Conservation (phyloP, 768 basidiomycete species). For the Trametes meyenii region DNA sequence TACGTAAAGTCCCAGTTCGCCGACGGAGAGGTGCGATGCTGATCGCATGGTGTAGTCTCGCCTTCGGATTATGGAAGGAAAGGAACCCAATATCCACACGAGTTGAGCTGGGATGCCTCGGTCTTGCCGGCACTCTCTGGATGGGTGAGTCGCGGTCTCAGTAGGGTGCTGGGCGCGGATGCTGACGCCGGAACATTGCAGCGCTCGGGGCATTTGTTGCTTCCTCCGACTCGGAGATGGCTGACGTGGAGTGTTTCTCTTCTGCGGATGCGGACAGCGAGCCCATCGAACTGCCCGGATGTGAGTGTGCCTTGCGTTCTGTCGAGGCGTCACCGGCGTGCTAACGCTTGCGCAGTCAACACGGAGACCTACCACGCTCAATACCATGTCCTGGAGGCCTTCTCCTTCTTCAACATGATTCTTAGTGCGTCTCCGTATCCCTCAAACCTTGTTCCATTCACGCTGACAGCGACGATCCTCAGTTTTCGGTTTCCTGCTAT, state of each 20-base stretch:
- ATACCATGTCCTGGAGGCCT: slow-evolving; percentile 80
- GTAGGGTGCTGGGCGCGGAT: neutral
- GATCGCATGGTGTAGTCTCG: slow-evolving; percentile 47
- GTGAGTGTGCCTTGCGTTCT: slow-evolving; percentile 46
- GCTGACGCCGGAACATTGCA: slow-evolving; percentile 31
- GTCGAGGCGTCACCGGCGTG: neutral
- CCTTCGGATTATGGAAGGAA: slow-evolving; percentile 62
- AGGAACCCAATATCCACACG: slow-evolving; percentile 81
- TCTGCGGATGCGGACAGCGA: slow-evolving; percentile 53
- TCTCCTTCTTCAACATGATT: slow-evolving; percentile 76
- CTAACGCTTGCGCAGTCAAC: slow-evolving; percentile 52
- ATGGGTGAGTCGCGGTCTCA: slow-evolving; percentile 52
- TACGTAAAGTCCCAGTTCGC: slow-evolving; percentile 39
- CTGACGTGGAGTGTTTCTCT: slow-evolving; percentile 82
- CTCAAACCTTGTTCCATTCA: slow-evolving; percentile 7
- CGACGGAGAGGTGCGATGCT: slow-evolving; percentile 8
- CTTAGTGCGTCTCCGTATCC: slow-evolving; percentile 51
- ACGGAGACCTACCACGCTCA: slow-evolving; percentile 90
- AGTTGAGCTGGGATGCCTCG: slow-evolving; percentile 72
- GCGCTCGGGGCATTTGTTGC: slow-evolving; percentile 75
- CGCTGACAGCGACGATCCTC: slow-evolving; percentile 29
- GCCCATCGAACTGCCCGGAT: slow-evolving; percentile 62
- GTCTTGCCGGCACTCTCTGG: slow-evolving; percentile 77
- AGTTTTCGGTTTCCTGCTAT: slow-evolving; percentile 52
- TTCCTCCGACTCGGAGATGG: slow-evolving; percentile 75